These are phyloP conservation scores for Mortierella sp. DNA, from an alignment of 371 early-diverging fungal genomes.

Conservation along the genomic window DNA sequence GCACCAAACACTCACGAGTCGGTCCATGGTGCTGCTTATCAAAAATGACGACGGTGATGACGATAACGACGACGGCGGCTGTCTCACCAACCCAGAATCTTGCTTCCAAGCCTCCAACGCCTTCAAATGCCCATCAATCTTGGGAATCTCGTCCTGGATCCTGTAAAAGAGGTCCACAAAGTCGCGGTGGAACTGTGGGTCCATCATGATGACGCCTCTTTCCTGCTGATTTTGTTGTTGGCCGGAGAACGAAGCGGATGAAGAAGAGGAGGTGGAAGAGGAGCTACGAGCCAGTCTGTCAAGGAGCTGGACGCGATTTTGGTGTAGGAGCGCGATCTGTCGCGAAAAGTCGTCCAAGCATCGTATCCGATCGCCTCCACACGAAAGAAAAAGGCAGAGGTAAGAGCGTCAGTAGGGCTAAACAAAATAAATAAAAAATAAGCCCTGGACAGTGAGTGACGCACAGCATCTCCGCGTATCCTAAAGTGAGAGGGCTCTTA, in stretches of 20 bases:
- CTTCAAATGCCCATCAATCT: constrained; percentile 16
- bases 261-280: neutral
- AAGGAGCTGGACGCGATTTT: constrained; percentile 21
- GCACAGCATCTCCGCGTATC: no score
- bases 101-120: constrained; percentile 17
- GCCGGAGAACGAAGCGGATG: no score
- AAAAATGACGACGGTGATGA: neutral
- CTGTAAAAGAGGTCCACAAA: constrained; percentile 22
- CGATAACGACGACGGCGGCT: neutral
- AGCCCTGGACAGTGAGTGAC: no score
- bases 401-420: no score
- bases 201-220: constrained; percentile 13
- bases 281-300: neutral
- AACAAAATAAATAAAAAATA: no score
- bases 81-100: neutral
- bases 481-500: neutral
- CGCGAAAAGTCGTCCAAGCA: constrained; percentile 20
- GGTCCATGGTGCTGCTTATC: neutral
- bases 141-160: constrained; percentile 25
- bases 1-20: neutral
- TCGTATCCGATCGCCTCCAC: constrained; percentile 23
- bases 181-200: constrained; percentile 26
- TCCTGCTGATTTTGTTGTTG: neutral
- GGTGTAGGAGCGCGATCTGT: constrained; percentile 15
- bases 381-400: no score